Base-by-base conservation (phyloP, 2,329 filamentous ascomycete species). In the Penicillium sp. region DNA sequence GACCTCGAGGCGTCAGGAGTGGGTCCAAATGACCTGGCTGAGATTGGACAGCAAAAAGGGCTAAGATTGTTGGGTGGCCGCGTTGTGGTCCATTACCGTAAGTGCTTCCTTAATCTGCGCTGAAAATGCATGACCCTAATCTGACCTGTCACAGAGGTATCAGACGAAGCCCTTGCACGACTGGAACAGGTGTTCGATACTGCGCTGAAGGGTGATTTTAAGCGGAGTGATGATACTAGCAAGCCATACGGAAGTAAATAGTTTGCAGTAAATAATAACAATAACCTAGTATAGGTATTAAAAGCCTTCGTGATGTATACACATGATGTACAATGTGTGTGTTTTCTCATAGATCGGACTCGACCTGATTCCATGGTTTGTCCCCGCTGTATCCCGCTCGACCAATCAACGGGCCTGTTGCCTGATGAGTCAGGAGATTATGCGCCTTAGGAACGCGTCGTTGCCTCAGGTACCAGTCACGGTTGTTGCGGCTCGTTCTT, bases 11-110 rank as follows among this genome's bases (percentile, higher is more conserved):
- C 80, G 1, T 81, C 83, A 12, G 82, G 83, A 0, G 69, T 86
- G 32, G 74, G 77, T 3, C 69, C 69, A 5, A 78, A 81, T 49
- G 77, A 81, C 39, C 82, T 86, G 57, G 78, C 82, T 10, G 75
- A 78, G 54, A 71, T 82, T 37, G 85, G 79, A 2, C 72, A 81
- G 58, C 79, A 82, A 63, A 79, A 82, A 52, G 86, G 86, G 0
- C 62, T 90, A 52, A 80, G 75, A 58, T 67, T 86, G 15, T 62
- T 77, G 10, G 82, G 83, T 32, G 82, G 81, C 4, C 76, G 87
- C 54, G 68, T 90, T 49, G 86, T 90, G 2, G 77, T 88, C 21
- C 87, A 90, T 72, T 89, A 88, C 70, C 87, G 74, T 76, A 66
- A 68, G 74, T 72, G 12, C 21, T 29, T 42, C 18, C 27, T 23